These are phyloP conservation scores for Kodamaea suecica DNA, from an alignment of 1,139 yeast genomes.

Conservation along the genomic window DNA sequence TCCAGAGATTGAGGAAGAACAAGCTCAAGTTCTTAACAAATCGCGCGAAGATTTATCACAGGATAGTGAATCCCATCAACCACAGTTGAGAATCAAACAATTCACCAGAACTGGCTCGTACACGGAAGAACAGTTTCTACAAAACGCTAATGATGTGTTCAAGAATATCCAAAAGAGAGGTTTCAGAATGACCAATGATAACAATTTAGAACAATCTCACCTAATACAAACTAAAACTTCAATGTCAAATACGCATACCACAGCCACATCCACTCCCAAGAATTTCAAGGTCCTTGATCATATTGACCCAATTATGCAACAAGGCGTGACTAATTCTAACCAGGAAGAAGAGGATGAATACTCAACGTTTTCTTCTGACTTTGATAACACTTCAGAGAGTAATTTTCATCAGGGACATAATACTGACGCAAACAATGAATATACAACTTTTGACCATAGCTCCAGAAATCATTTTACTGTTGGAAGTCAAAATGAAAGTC, in stretches of 20 bases:
- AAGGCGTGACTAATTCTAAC: not conserved
- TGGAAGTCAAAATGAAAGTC: not conserved
- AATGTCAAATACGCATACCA: slow-evolving; percentile 19
- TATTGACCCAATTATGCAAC: slow-evolving; percentile 10
- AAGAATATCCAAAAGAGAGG: slow-evolving; percentile 39
- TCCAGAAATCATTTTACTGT: slow-evolving; percentile 2
- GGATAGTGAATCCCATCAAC: not conserved
- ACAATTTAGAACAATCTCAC: not conserved
- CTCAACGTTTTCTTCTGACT: slow-evolving; percentile 38
- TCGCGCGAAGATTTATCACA: too few species aligned
- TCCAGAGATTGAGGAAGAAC: not conserved
- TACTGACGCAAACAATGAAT: slow-evolving; percentile 20
- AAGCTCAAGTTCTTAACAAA: not conserved
- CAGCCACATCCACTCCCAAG: slow-evolving; percentile 43
- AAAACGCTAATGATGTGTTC: slow-evolving; percentile 41
- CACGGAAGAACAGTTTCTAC: slow-evolving; percentile 35
- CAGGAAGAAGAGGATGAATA: slow-evolving; percentile 23
- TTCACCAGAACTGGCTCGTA: slow-evolving; percentile 33
- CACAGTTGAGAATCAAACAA: slow-evolving; percentile 31
- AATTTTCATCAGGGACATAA: slow-evolving; percentile 17
- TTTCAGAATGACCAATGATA: slow-evolving; percentile 15
- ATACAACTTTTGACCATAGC: slow-evolving; percentile 23
- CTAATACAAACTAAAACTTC: slow-evolving; percentile 6
- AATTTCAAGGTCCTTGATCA: slow-evolving; percentile 20
- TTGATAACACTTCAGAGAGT: slow-evolving; percentile 23